A percentile compares a stretch with the other conserved stretches of the same genome.
Conservation (phyloP, 75 land plant genomes). For the Larix kaempferi region DNA sequence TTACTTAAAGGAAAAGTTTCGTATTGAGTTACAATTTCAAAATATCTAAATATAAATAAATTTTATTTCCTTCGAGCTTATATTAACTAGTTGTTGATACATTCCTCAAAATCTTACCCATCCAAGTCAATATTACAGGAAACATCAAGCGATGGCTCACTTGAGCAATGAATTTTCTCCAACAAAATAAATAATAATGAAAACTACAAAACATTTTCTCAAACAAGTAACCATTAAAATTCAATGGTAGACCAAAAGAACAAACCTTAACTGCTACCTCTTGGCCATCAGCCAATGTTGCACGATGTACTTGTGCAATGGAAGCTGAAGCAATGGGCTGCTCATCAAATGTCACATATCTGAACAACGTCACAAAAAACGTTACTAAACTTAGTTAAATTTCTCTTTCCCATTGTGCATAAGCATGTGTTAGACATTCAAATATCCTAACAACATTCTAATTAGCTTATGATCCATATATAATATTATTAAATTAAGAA, state of each 20-base stretch:
- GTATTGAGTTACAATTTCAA: not conserved
- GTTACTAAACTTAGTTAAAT: too few species aligned
- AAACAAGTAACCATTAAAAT: not conserved
- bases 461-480: too few species aligned
- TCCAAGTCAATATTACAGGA: not conserved
- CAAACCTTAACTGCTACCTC: constrained; percentile 98
- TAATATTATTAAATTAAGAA: too few species aligned
- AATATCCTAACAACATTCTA: too few species aligned
- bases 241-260: not conserved
- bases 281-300: constrained; percentile 48
- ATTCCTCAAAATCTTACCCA: too few species aligned
- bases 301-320: constrained; percentile 98
- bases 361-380: constrained; percentile 9
- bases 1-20: not conserved
- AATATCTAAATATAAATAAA: too few species aligned
- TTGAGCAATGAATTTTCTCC: not conserved
- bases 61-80: too few species aligned
- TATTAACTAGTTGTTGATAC: too few species aligned
- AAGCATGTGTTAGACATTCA: too few species aligned
- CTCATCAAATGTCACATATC: constrained; percentile 76
- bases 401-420: too few species aligned
- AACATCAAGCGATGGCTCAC: not conserved
- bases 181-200: not conserved
- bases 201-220: not conserved
- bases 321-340: constrained; percentile 97